Base-by-base conservation (phyloP, 1,284 basidiomycete genomes). In the Cryptococcus hybrid region DNA sequence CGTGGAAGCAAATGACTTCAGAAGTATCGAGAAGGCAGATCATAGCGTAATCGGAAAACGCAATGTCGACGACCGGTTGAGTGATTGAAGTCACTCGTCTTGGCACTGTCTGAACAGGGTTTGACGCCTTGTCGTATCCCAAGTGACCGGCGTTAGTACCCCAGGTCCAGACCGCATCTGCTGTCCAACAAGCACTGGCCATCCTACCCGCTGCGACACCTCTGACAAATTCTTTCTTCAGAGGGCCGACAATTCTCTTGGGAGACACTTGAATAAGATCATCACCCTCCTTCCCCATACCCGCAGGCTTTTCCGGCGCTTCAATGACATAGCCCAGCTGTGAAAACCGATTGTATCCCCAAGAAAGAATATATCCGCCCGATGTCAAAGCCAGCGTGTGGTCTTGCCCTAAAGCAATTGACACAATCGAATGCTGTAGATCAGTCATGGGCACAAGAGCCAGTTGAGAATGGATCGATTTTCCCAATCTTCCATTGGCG, bases 81-180 rank as follows among this genome's bases (percentile, higher is more conserved):
- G 83, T 82, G 38, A 95, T 81, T 61, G 86, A 87, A 0, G 93
- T 88, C 5, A 93, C 93, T 60, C 88, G 86, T 43, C 93, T 83
- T 0, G 95, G 95, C 2, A 84, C 70, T 2, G 89, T 74, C 74
- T 98, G 95, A 0, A 90, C 81, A 0, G 90, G 86, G 47, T 88
- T 89, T 0, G 88, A 82, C 4, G 80, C 74, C 69, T 85, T 88
- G 60, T 89, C 87, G 62, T 91, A 91, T 1, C 88, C 87, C 88
- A 99, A 82, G 74, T 99, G 96, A 0, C 96, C 96, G 38, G 84
- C 84, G 75, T 98, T 97, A 30, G 89, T 92, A 0, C 95, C 96
- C 94, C 94, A 99, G 0, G 94, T 96, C 78, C 86, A 97, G 0
- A 98, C 84, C n/a, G 87, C 84, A 13, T 84, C 83, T 3, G 74